Percentiles rank a stretch among this genome's conserved stretches.
Conservation (phyloP, 108 stramenopile genomes). For the Fragilariopsis cylindrus region DNA sequence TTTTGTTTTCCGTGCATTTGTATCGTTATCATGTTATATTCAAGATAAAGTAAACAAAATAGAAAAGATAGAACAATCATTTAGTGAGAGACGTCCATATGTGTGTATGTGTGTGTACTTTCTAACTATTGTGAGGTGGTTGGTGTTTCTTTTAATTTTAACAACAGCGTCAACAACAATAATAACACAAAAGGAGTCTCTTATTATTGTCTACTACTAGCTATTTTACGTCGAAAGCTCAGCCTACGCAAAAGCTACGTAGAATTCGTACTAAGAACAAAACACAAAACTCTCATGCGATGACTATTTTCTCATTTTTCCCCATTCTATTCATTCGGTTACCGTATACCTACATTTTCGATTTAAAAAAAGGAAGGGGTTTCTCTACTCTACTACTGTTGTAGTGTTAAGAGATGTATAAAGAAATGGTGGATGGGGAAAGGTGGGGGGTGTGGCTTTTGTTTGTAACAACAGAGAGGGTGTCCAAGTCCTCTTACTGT, state of each 20-base stretch:
- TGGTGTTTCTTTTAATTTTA: neutral
- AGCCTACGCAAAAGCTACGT: constrained; percentile 3
- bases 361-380: constrained; percentile 3
- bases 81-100: constrained; percentile 1
- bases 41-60: neutral
- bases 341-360: constrained; percentile 5
- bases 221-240: neutral
- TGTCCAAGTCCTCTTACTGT: constrained; percentile 14
- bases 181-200: neutral
- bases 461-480: constrained; percentile 18
- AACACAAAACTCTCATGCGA: neutral
- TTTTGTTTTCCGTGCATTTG: neutral
- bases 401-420: neutral
- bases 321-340: too few relatives aligned
- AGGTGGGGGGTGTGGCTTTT: neutral
- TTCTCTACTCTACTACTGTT: constrained; percentile 1
- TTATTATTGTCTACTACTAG: neutral
- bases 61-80: neutral
- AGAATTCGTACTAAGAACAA: neutral
- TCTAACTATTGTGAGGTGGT: neutral
- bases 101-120: neutral
- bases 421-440: neutral
- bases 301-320: neutral
- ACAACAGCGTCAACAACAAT: neutral
- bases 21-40: neutral